phyloP scores from a whole-genome alignment of 2,329 filamentous ascomycete genomes.

The Corniculantispora saksenae region DNA sequence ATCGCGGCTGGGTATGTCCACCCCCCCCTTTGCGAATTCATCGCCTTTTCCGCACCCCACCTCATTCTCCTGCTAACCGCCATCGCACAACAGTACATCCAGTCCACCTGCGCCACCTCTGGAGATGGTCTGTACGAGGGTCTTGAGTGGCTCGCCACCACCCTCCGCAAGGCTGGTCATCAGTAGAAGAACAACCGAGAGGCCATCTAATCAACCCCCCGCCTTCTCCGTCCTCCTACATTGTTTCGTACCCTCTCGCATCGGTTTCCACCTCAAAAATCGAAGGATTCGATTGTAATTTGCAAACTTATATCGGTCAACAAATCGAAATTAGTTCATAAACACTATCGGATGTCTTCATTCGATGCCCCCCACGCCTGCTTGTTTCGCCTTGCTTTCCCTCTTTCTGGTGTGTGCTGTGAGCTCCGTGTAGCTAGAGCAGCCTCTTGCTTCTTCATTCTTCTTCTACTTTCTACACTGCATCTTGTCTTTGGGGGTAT shows the following conservation, averaged over 20 bases:
- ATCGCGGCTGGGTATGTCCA: constrained; percentile 92
- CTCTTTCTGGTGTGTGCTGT: constrained; percentile 23
- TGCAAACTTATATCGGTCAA: constrained; percentile 53
- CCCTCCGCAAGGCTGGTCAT: constrained; percentile 75
- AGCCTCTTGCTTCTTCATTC: constrained; percentile 5
- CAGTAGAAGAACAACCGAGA: constrained; percentile 51
- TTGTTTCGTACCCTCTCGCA: constrained; percentile 43
- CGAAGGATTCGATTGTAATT: constrained; percentile 60
- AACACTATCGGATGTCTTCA: constrained; percentile 36
- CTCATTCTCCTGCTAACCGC: constrained; percentile 8
- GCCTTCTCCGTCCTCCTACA: constrained; percentile 38
- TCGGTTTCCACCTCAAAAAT: constrained; percentile 40
- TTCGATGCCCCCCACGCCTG: constrained; percentile 23
- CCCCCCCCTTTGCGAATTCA: constrained; percentile 1
- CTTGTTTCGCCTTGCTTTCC: constrained; percentile 22
- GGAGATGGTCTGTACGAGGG: constrained; percentile 81
- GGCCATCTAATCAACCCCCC: constrained; percentile 32
- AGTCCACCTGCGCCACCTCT: constrained; percentile 87
- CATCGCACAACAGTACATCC: constrained; percentile 74
- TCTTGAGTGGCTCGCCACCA: constrained; percentile 80
- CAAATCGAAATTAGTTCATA: constrained; percentile 58
- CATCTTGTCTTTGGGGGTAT: constrained; percentile 30
- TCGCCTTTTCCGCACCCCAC: background rate
- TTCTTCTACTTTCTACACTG: constrained; percentile 32
- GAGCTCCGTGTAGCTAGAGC: constrained; percentile 17